phyloP scores from a whole-genome alignment of 345 rosid genomes.

The Gossypium herbaceum region DNA sequence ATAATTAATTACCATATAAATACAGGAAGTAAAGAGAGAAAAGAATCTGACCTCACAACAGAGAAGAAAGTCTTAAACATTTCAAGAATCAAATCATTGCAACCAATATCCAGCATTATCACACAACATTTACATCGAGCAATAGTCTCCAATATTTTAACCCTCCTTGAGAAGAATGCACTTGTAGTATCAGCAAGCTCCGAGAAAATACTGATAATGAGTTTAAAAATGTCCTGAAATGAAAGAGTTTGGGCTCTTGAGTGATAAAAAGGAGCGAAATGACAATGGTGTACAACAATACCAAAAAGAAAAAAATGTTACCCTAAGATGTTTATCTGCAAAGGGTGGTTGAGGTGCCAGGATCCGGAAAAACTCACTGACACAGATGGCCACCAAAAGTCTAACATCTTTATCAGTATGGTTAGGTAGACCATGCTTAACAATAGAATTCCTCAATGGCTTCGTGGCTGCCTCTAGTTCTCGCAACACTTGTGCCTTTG shows the following conservation, averaged over 20 bases:
- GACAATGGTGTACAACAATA: neutral
- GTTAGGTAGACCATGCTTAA: constrained; percentile 53
- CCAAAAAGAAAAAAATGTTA: constrained; percentile 12
- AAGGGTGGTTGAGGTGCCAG: constrained; percentile 83
- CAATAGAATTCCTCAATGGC: constrained; percentile 54
- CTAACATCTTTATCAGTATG: constrained; percentile 69
- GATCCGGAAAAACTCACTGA: constrained; percentile 66
- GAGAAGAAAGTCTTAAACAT: constrained; percentile 79
- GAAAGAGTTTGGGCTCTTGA: neutral
- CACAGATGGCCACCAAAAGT: constrained; percentile 70
- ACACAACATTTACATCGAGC: constrained; percentile 71
- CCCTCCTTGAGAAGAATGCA: constrained; percentile 75
- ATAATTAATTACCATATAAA: neutral
- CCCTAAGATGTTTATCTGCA: constrained; percentile 67
- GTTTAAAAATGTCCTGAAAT: constrained; percentile 66
- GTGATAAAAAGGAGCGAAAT: neutral
- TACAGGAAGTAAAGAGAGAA: constrained; percentile 2
- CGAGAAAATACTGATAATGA: constrained; percentile 52
- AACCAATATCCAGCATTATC: constrained; percentile 66
- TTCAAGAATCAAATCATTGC: constrained; percentile 57
- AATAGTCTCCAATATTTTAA: constrained; percentile 70
- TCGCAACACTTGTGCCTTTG: constrained; percentile 30
- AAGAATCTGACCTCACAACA: constrained; percentile 54
- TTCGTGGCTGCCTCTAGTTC: constrained; percentile 39
- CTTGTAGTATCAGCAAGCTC: constrained; percentile 68